Evolutionary conservation across 2,329 filamentous ascomycete species (phyloP).

Genomic region (Parasarocladium wereldwijsianum): DNA sequence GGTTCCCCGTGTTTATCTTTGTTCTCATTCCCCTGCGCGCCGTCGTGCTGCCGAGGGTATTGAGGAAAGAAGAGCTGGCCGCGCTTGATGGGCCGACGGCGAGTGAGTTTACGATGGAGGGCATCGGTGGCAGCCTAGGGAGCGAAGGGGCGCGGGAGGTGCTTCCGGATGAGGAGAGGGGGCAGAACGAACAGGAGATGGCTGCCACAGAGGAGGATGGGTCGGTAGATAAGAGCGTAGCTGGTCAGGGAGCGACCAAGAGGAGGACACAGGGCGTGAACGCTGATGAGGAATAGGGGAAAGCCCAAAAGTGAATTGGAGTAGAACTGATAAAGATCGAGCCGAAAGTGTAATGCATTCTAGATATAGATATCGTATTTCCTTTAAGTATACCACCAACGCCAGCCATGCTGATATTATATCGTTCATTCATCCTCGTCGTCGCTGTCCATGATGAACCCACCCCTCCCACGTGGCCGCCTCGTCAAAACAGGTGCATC

Average conservation of each 20-base stretch:
- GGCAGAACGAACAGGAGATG: neutral
- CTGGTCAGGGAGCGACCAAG: conserved; percentile 1
- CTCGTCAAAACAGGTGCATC: conserved; percentile 15
- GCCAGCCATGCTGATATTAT: too few relatives aligned
- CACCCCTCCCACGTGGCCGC: conserved; percentile 31
- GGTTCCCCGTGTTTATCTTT: conserved; percentile 64
- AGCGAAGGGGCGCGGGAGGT: conserved; percentile 44
- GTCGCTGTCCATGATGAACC: conserved; percentile 45
- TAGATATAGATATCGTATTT: too few relatives aligned
- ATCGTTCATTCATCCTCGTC: conserved; percentile 30
- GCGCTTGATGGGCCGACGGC: conserved; percentile 61
- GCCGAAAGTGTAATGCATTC: too few relatives aligned
- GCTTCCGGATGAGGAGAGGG: conserved; percentile 12
- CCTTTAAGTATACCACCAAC: too few relatives aligned
- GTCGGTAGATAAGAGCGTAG: neutral
- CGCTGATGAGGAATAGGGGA: too few relatives aligned
- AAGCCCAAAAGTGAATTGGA: too few relatives aligned
- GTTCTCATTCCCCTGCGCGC: conserved; percentile 52
- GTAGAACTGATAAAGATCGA: neutral
- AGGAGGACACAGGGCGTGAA: neutral
- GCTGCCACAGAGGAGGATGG: conserved; percentile 2
- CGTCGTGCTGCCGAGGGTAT: conserved; percentile 45
- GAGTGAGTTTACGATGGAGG: conserved; percentile 62
- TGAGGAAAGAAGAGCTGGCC: conserved; percentile 43
- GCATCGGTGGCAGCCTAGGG: too few relatives aligned